These are phyloP conservation scores for Saraca asoca DNA, from an alignment of 331 rosid genomes.

Conservation along the genomic window DNA sequence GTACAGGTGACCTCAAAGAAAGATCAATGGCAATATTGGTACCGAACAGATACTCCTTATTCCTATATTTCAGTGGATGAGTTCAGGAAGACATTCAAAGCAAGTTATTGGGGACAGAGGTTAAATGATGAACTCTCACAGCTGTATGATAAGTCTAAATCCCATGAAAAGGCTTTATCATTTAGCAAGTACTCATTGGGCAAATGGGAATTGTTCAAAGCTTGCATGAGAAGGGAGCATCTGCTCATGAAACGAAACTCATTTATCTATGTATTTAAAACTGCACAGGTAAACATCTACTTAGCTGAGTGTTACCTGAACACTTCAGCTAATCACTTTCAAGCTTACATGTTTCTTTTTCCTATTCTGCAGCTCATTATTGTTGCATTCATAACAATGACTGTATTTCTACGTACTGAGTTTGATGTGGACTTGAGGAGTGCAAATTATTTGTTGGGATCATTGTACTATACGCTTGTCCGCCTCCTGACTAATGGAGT, in stretches of 20 bases:
- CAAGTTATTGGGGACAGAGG: slow-evolving; percentile 57
- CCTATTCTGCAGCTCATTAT: slow-evolving; percentile 57
- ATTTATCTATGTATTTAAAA: slow-evolving; percentile 73
- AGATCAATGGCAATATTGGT: slow-evolving; percentile 87
- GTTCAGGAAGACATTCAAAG: slow-evolving; percentile 55
- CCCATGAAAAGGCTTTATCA: slow-evolving; percentile 54
- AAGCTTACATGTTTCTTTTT: slow-evolving; percentile 26
- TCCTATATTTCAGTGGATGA: slow-evolving; percentile 60
- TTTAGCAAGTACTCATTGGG: slow-evolving; percentile 59
- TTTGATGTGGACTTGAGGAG: slow-evolving; percentile 50
- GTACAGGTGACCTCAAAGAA: slow-evolving; percentile 72
- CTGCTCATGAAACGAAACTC: slow-evolving; percentile 84
- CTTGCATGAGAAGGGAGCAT: slow-evolving; percentile 74
- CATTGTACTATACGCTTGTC: slow-evolving; percentile 70
- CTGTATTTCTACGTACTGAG: slow-evolving; percentile 72
- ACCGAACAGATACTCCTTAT: slow-evolving; percentile 54
- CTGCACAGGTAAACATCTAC: slow-evolving; percentile 56
- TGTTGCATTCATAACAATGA: slow-evolving; percentile 73
- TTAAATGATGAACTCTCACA: slow-evolving; percentile 56
- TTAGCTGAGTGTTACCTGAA: slow-evolving; percentile 16
- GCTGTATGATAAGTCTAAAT: slow-evolving; percentile 59
- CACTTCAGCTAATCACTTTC: slow-evolving; percentile 9
- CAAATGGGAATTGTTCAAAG: slow-evolving; percentile 69
- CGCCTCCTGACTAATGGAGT: slow-evolving; percentile 77
- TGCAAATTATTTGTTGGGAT: slow-evolving; percentile 67